Evolutionary conservation across 2,329 filamentous ascomycete genomes (phyloP), one percentile per base, ranked within the genome.

Genomic region (Aspergillus vadensis): DNA sequence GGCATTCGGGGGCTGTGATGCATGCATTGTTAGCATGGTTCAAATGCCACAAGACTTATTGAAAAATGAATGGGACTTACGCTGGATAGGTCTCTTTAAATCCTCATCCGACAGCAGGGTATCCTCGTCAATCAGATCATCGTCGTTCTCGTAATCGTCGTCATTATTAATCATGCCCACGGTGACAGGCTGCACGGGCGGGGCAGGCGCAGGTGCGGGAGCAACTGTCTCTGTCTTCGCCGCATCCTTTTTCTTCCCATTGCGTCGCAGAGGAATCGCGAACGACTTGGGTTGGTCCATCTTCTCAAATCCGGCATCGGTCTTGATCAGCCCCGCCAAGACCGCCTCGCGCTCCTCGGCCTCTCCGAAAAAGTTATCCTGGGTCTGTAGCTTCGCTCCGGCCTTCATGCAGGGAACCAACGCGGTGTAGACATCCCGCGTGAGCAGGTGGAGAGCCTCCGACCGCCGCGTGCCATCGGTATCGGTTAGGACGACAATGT

Each of bases 61-160:
- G 25, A 27, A 8, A 0, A 15, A 39, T 17, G 41, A 3, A 25
- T 17, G 10, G 21, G 47, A 87, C 90, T 77, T 82, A 97, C 93
- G 92, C 68, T 92, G 88, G 66, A 96, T 85, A 21, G 91, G 90
- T 68, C 87, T 84, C 67, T 86, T 87, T 68, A 95, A 82, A 72
- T 99, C 94, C 63, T 92, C 91, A 70, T 93, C 92, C 3, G 89
- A 91, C 68, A 99, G 81, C 32, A 99, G 82, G 9, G 87, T 88
- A 70, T 97, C 47, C 41, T 63, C 53, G 25, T 57, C 25, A 38
- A 63, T 41, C 57, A 60, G 47, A 19, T 55, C 58, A 58, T 69
- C 60, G 56, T 69, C 63, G 63, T 69, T 44, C 17, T 58, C 52
- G 57, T 64, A 43, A 48, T 64, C n/a, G 50, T 53, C 44, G 43